These are phyloP conservation scores for Rhododendron vialii DNA, from an alignment of 148 eudicot species.

Conservation along the genomic window DNA sequence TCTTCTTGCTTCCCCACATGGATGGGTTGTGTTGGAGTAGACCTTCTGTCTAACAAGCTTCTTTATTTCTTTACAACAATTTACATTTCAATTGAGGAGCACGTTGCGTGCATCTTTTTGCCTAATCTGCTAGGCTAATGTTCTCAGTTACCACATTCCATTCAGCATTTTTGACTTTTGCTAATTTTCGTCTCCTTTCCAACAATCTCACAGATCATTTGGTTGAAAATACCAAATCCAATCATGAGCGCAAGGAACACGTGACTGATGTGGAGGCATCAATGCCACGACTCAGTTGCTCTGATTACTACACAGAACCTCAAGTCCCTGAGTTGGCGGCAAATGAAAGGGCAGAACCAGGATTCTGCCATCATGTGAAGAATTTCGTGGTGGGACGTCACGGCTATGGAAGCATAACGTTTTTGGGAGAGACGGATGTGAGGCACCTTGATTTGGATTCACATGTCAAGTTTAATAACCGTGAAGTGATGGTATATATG, in stretches of 20 bases:
- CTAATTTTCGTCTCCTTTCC: neutral
- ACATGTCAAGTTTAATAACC: neutral
- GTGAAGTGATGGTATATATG: conserved; percentile 1
- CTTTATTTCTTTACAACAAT: neutral
- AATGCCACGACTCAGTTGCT: neutral
- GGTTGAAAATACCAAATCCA: neutral
- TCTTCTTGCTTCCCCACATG: neutral
- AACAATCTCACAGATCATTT: neutral
- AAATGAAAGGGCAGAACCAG: neutral
- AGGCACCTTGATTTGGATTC: neutral
- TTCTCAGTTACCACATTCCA: neutral
- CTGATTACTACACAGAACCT: neutral
- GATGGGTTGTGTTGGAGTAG: neutral
- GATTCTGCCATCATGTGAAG: neutral
- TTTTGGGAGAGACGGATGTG: neutral
- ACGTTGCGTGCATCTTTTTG: neutral
- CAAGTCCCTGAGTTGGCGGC: neutral
- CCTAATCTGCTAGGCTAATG: neutral
- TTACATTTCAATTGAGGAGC: neutral
- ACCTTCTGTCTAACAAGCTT: neutral
- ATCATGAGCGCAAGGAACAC: neutral
- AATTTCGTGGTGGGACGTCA: neutral
- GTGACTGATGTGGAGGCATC: neutral
- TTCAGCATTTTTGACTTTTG: neutral
- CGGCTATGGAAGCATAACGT: neutral